Evolutionary conservation across 2,329 filamentous ascomycete species (phyloP).

Genomic region (Aureobasidium vineae): DNA sequence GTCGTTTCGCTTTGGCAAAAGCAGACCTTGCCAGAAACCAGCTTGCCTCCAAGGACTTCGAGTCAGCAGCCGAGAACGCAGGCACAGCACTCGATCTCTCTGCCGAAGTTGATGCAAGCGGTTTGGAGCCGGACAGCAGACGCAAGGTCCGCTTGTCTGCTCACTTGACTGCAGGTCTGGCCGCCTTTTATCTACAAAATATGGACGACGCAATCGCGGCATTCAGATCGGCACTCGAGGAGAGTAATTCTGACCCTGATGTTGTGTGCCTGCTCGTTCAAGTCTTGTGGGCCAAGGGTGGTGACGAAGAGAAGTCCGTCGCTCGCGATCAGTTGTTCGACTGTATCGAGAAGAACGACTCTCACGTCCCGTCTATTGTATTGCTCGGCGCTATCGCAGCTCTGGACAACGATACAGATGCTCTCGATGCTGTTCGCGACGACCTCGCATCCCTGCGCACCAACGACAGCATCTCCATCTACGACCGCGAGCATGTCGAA

Average conservation of each 20-base stretch:
- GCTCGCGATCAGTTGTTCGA: slow-evolving; percentile 79
- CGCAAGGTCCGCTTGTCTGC: slow-evolving; percentile 75
- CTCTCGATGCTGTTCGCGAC: slow-evolving; percentile 73
- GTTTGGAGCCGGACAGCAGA: slow-evolving; percentile 63
- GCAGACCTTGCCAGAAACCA: slow-evolving; percentile 83
- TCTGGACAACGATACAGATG: slow-evolving; percentile 74
- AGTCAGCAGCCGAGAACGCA: slow-evolving; percentile 72
- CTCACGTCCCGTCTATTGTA: slow-evolving; percentile 75
- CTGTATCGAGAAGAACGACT: slow-evolving; percentile 69
- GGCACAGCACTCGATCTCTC: slow-evolving; percentile 77
- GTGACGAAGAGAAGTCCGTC: slow-evolving; percentile 67
- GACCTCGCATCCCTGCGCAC: slow-evolving; percentile 73
- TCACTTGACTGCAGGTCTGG: slow-evolving; percentile 80
- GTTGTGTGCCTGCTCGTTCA: slow-evolving; percentile 85
- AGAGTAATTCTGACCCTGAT: slow-evolving; percentile 74
- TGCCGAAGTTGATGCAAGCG: slow-evolving; percentile 63
- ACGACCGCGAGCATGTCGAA: slow-evolving; percentile 68
- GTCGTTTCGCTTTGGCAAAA: slow-evolving; percentile 76
- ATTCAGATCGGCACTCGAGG: slow-evolving; percentile 76
- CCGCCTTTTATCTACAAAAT: slow-evolving; percentile 68
- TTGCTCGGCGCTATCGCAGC: slow-evolving; percentile 82
- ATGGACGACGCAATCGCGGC: slow-evolving; percentile 70
- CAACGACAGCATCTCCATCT: slow-evolving; percentile 59
- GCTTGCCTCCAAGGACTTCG: slow-evolving; percentile 65
- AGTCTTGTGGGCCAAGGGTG: slow-evolving; percentile 88